A percentile compares a stretch with the other conserved stretches of the same genome.
Conservation (phyloP, 768 basidiomycete species). For the Hypholoma sublateritium region DNA sequence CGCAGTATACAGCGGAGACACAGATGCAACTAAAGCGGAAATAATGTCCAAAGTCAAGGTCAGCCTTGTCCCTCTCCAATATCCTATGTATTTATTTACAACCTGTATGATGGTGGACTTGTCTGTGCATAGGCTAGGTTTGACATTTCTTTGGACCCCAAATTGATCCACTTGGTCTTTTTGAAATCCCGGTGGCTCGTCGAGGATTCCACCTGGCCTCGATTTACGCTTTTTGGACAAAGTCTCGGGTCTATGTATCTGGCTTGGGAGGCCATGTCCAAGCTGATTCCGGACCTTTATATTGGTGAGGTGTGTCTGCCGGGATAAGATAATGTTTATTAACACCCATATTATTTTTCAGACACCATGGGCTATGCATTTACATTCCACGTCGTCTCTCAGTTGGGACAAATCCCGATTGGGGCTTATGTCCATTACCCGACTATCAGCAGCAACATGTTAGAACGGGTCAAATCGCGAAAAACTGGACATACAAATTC, state of each 20-base stretch:
- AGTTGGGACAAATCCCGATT: conserved; percentile 66
- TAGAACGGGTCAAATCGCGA: conserved; percentile 69
- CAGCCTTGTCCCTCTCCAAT: conserved; percentile 13
- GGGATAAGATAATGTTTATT: background rate
- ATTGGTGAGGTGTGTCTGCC: conserved; percentile 57
- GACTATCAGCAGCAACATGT: conserved; percentile 94
- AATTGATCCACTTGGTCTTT: conserved; percentile 78
- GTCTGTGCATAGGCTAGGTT: conserved; percentile 63
- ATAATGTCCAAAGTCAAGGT: conserved; percentile 86
- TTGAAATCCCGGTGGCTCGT: conserved; percentile 68
- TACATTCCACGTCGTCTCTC: conserved; percentile 75
- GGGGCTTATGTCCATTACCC: conserved; percentile 97
- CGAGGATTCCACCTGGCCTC: conserved; percentile 80
- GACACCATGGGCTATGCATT: conserved; percentile 99
- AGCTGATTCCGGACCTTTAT: conserved; percentile 84
- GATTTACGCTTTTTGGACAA: conserved; percentile 93
- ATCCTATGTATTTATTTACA: background rate
- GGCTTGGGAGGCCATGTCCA: conserved; percentile 78
- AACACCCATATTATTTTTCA: conserved; percentile 27
- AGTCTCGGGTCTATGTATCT: conserved; percentile 85
- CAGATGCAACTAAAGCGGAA: conserved; percentile 71
- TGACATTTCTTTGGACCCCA: conserved; percentile 68
- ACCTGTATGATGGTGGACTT: background rate
- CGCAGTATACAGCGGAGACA: conserved; percentile 90
- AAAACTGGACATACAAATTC: conserved; percentile 63